Conservation (phyloP, 1,284 basidiomycete species). For the Hemileia vastatrix region DNA sequence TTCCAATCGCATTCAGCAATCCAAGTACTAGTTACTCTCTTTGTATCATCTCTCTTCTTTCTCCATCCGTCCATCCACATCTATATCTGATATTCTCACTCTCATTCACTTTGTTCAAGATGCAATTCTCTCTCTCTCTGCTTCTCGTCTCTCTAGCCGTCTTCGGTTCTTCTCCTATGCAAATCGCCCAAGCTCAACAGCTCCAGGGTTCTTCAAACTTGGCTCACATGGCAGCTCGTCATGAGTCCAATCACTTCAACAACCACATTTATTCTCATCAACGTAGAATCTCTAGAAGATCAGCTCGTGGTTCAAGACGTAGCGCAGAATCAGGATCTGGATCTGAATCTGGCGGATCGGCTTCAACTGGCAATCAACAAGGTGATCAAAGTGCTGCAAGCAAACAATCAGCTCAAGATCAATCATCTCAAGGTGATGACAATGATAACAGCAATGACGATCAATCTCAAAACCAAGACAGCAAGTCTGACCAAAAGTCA, state of each 20-base stretch:
- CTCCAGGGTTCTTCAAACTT: background rate
- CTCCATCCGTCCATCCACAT: no score
- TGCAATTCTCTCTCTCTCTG: background rate
- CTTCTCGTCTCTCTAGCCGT: background rate
- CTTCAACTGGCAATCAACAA: background rate
- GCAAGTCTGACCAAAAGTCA: background rate
- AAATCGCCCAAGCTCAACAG: background rate
- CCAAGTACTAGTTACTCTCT: no score
- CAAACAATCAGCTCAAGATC: background rate
- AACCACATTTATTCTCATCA: background rate
- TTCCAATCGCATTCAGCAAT: no score
- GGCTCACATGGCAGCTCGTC: background rate
- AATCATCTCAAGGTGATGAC: background rate
- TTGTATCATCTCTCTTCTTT: no score
- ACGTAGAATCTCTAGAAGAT: background rate
- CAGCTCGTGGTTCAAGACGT: background rate
- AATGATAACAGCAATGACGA: background rate
- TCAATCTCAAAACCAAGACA: background rate
- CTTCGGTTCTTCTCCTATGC: background rate
- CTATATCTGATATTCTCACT: no score
- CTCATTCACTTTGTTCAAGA: no score
- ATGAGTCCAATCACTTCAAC: background rate
- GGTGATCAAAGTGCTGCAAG: no score
- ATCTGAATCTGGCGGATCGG: background rate
- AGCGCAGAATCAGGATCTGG: background rate